Conservation (phyloP, 192 early-diverging fungal genomes). For the Backusella psychrophila region DNA sequence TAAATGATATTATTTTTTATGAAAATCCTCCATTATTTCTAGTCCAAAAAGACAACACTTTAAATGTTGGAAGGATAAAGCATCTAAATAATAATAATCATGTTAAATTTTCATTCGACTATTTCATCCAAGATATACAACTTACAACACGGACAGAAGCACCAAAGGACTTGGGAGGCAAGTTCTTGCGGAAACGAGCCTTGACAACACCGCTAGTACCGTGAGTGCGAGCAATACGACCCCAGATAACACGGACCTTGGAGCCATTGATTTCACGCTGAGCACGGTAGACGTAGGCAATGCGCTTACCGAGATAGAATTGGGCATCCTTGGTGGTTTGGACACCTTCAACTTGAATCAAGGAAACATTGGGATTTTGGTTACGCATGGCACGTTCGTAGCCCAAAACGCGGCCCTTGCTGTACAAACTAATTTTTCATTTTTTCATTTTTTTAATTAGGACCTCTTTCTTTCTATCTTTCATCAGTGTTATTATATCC, state of each 20-base stretch:
- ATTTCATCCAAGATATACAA: slow-evolving; percentile 12
- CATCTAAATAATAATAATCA: slow-evolving; percentile 61
- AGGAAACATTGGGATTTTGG: slow-evolving; percentile 86
- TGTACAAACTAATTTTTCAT: slow-evolving; percentile 77
- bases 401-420: slow-evolving; percentile 95
- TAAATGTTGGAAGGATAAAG: slow-evolving; percentile 84
- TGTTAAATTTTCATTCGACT: not conserved
- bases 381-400: slow-evolving; percentile 92
- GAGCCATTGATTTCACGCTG: slow-evolving; percentile 83
- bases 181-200: slow-evolving; percentile 96
- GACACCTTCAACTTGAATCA: slow-evolving; percentile 93
- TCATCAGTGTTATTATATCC: no score
- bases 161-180: slow-evolving; percentile 88
- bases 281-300: slow-evolving; percentile 97
- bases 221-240: slow-evolving; percentile 91
- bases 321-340: slow-evolving; percentile 83
- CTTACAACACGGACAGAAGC: slow-evolving; percentile 86
- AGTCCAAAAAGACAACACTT: not conserved
- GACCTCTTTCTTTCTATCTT: not conserved
- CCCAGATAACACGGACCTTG: slow-evolving; percentile 97
- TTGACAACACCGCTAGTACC: slow-evolving; percentile 95
- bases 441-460: not conserved
- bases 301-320: slow-evolving; percentile 98
- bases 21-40: not conserved
- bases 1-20: not conserved